phyloP scores from a whole-genome alignment of 306 rosid genomes.

The Biancaea sappan region DNA sequence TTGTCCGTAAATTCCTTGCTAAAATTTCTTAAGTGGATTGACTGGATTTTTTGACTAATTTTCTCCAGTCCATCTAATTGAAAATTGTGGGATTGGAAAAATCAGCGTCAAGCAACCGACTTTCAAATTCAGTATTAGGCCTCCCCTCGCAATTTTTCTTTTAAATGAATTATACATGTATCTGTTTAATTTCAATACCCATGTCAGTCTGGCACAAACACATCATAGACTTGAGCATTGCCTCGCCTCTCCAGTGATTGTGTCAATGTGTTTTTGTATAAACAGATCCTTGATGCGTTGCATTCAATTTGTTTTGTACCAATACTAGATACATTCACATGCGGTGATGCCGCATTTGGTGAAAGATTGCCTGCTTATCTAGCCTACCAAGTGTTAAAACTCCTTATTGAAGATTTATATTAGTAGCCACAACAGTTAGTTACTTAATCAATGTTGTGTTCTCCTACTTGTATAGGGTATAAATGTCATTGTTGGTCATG shows the following conservation, averaged over 20 bases:
- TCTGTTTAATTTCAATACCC: neutral
- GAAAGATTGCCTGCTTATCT: neutral
- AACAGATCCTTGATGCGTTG: neutral
- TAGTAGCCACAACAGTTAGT: neutral
- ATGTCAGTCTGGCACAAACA: neutral
- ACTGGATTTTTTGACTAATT: neutral
- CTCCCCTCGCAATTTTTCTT: neutral
- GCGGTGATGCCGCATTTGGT: neutral
- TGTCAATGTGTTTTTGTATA: neutral
- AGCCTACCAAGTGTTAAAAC: slow-evolving; percentile 6
- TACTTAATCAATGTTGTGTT: neutral
- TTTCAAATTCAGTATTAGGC: neutral
- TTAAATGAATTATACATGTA: neutral
- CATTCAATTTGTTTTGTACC: neutral
- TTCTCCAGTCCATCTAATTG: neutral
- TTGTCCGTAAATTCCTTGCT: neutral
- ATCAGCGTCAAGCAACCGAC: neutral
- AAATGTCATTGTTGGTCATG: neutral
- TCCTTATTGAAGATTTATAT: neutral
- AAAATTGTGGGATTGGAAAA: slow-evolving; percentile 14
- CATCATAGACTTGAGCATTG: neutral
- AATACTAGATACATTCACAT: neutral
- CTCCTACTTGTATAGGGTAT: neutral
- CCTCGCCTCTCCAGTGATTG: neutral
- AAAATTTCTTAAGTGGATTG: neutral